Percentiles rank a stretch among this genome's conserved stretches.
Conservation (phyloP, 805 yeast species). For the Ogataea zsoltii region DNA sequence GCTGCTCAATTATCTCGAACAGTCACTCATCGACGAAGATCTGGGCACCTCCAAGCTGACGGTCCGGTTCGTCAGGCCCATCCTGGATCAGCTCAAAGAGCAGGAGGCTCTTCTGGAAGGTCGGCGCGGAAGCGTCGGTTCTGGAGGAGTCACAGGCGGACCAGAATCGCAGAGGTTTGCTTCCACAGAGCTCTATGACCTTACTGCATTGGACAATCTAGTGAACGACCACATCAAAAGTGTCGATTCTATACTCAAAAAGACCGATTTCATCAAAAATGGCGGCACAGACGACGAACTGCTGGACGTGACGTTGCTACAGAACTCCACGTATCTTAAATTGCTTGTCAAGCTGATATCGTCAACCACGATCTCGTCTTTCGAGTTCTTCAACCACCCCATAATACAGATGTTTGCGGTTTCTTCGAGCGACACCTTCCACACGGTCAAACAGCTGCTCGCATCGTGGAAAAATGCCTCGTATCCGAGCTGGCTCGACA, state of each 20-base stretch:
- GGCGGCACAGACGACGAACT: not conserved
- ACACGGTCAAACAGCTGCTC: constrained; percentile 57
- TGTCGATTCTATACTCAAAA: constrained; percentile 19
- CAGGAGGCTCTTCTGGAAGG: constrained; percentile 20
- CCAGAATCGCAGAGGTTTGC: constrained; percentile 14
- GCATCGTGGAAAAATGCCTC: constrained; percentile 48
- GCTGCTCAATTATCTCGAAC: constrained; percentile 32
- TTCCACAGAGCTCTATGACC: constrained; percentile 26
- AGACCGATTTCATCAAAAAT: constrained; percentile 1
- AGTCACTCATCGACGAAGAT: constrained; percentile 23
- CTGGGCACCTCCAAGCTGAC: constrained; percentile 19
- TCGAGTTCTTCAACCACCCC: constrained; percentile 88
- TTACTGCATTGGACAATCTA: constrained; percentile 16
- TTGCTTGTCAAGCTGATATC: constrained; percentile 60
- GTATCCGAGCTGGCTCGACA: constrained; percentile 65
- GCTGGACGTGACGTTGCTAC: constrained; percentile 28
- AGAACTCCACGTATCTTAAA: constrained; percentile 54
- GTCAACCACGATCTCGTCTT: constrained; percentile 62
- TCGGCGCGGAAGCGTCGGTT: constrained; percentile 17
- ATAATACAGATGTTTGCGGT: constrained; percentile 71
- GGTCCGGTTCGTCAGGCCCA: constrained; percentile 31
- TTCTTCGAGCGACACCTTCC: constrained; percentile 53
- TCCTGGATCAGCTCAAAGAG: constrained; percentile 23
- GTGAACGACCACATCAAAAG: constrained; percentile 23
- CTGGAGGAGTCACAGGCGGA: constrained; percentile 10